Base-by-base conservation (phyloP, 371 early-diverging fungal species). In the Rhizopus sp. region DNA sequence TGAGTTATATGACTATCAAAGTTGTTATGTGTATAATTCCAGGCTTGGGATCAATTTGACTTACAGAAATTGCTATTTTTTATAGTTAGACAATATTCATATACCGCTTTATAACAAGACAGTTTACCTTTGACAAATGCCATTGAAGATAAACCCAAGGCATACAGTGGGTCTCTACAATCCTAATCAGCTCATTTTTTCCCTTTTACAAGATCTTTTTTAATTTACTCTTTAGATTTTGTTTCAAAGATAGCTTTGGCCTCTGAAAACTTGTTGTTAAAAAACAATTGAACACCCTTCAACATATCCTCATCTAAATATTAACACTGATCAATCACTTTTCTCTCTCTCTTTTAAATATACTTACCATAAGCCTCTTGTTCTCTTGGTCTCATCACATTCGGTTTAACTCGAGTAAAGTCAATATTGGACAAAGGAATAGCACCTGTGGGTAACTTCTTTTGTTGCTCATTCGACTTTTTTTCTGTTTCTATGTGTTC, bases 251-350 rank as follows among this genome's bases (percentile, higher is more conserved):
- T 41, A 5, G 39, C 53, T 23, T 66, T 65, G 40, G 84, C 82
- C 45, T 79, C 69, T 16, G 69, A 59, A 59, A 84, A 84, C 50
- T 77, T 63, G 66, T 84, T 84, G 52, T 82, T 77, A 48, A 84
- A 84, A 34, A 84, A 78, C 16, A 70, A 67, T 23, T 69, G 42
- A 30, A 84, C 72, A 15, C 80, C 84, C 7, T 62, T 67, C 31
- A 72, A 42, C 78, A 82, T 80, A 15, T 65, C 70, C 23, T 70
- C 67, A 56, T 84, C 84, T 84, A 72, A 9, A 15, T 15, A 16
- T 7, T 1, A 56, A 15, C 15, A 13, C 17, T 12, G 16, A 16
- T 23, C 51, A 34, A 38, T 38, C 34, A 13, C n/a, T 16, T 40
- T 9, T 15, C 7, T 12, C 38, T 23, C 33, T 13, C 37, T 13